phyloP scores from a whole-genome alignment of 352 stramenopile genomes.

The Globisporangium paroecandrum region DNA sequence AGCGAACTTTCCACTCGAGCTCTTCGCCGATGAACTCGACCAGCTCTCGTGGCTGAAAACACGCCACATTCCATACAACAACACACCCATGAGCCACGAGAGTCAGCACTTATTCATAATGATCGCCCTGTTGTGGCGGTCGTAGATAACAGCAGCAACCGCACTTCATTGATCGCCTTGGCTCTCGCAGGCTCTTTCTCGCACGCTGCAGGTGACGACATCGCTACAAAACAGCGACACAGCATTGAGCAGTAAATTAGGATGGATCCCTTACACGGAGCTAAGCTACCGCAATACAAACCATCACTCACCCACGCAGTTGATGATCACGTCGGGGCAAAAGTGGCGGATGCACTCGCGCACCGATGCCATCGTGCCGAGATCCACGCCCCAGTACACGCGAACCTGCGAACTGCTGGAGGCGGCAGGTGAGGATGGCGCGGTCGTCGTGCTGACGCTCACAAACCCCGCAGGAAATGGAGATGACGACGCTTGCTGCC shows the following conservation, averaged over 20 bases:
- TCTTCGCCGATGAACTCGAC: constrained; percentile 29
- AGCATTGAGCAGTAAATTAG: not conserved
- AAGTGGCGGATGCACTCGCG: constrained; percentile 36
- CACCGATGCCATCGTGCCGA: constrained; percentile 28
- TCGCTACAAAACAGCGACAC: constrained; percentile 23
- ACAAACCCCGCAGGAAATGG: constrained; percentile 30
- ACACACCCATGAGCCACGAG: not conserved
- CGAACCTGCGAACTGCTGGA: constrained; percentile 18
- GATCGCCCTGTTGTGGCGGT: not conserved
- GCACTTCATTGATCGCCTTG: constrained; percentile 47
- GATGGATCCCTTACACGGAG: not conserved
- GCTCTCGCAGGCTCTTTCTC: constrained; percentile 41
- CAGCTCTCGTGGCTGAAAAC: constrained; percentile 30
- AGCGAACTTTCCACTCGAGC: constrained; percentile 23
- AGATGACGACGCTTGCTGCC: not conserved
- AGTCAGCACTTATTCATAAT: not conserved
- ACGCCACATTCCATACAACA: not conserved
- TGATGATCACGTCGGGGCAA: constrained; percentile 41
- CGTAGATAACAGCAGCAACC: not conserved
- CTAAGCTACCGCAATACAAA: not conserved
- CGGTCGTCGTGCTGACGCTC: not conserved
- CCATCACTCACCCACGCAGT: constrained; percentile 45
- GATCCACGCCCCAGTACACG: constrained; percentile 43
- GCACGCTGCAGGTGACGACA: constrained; percentile 56
- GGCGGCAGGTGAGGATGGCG: not conserved